phyloP scores from a whole-genome alignment of 2,329 filamentous ascomycete species.

The Talaromyces sp. region DNA sequence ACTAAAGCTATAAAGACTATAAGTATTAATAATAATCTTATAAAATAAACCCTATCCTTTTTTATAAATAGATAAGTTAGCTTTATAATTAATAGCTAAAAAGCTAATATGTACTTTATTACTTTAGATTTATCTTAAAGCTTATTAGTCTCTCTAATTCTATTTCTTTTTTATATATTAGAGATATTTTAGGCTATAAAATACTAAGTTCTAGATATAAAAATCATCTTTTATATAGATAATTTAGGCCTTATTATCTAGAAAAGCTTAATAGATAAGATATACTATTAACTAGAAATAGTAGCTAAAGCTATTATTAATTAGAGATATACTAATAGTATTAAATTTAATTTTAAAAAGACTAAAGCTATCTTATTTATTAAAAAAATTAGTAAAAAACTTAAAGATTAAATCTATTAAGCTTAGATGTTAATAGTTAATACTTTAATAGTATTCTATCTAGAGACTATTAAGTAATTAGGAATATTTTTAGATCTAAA shows the following conservation, averaged over 20 bases:
- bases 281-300: not conserved
- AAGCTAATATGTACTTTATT: not conserved
- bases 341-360: not conserved
- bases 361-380: not conserved
- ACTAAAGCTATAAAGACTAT: not conserved
- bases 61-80: not conserved
- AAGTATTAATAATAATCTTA: not conserved
- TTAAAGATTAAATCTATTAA: not conserved
- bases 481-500: not conserved
- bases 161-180: not conserved
- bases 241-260: not conserved
- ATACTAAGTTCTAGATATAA: not conserved
- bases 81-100: not conserved
- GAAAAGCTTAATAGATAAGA: not conserved
- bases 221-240: not conserved
- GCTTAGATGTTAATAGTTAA: not conserved
- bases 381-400: not conserved
- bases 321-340: not conserved
- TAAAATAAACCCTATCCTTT: not conserved
- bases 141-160: not conserved
- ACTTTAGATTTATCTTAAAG: not conserved
- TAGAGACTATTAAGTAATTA: not conserved
- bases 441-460: not conserved
- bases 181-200: not conserved
- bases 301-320: not conserved